Evolutionary conservation across 495 filamentous ascomycete species (phyloP).

Genomic region (Barbatosphaeria neglecta): DNA sequence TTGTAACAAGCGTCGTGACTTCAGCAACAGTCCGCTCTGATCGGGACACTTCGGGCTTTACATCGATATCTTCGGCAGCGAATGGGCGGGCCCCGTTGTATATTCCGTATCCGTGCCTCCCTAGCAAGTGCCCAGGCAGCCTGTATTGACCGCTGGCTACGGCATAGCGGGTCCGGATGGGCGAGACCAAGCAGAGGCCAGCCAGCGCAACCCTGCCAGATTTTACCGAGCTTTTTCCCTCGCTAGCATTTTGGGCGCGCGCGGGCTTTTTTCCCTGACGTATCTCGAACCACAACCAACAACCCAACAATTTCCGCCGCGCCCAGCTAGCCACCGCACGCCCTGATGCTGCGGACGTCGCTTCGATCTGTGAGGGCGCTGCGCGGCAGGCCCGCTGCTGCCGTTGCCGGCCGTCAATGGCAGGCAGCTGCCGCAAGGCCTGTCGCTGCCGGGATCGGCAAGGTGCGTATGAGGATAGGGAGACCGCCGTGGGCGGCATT

Average conservation of each 20-base stretch:
- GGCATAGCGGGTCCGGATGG: too few species aligned
- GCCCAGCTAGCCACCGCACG: conserved; percentile 36
- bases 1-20: too few species aligned
- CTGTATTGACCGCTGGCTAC: too few species aligned
- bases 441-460: conserved; percentile 13
- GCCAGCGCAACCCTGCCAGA: too few species aligned
- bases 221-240: conserved; percentile 30
- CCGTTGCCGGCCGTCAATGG: conserved; percentile 44
- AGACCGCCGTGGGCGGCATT: too few species aligned
- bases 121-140: too few species aligned
- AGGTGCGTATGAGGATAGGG: too few species aligned
- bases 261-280: conserved; percentile 33
- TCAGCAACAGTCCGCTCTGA: too few species aligned
- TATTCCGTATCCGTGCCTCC: too few species aligned
- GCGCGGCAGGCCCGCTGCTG: conserved; percentile 35
- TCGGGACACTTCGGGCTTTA: too few species aligned
- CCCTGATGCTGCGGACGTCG: conserved; percentile 58
- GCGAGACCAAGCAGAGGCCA: too few species aligned
- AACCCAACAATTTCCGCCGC: conserved; percentile 20
- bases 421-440: conserved; percentile 25
- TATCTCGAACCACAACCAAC: conserved; percentile 23
- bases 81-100: too few species aligned
- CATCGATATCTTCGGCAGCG: neutral
- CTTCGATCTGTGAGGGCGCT: conserved; percentile 46
- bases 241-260: conserved; percentile 18